Evolutionary conservation across 805 yeast genomes (phyloP), one percentile per base, ranked within the genome.

Genomic region (Suhomyces sp.): DNA sequence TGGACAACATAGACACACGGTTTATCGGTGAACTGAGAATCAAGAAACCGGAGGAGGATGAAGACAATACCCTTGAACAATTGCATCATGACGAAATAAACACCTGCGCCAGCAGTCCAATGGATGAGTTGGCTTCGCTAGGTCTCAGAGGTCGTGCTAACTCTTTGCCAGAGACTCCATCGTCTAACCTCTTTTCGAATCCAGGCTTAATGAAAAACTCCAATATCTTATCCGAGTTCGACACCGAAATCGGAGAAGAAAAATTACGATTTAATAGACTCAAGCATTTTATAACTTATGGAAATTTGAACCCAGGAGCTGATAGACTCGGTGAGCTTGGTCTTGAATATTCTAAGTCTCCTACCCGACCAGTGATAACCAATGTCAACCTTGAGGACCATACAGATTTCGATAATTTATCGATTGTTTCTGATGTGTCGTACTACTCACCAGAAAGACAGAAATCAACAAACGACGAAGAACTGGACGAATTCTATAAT

Each of bases 381-480:
- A 9, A 15, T 11, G n/a, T 19, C 18, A 19, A 18, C n/a, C 14
- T 41, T 14, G 37, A 39, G 9, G 42, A 38, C 28, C 43, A 35
- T 11, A 33, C 27, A 6, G 42, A 25, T 17, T 28, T 44, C 22
- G 54, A 50, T 18, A 47, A 45, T 23, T 24, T 50, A 19, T 53
- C 56, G 3, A 37, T 47, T 4, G 46, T 43, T 15, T 54, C 62
- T 1, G 59, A 54, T 26, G 18, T 49, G 8, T 53, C 60, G 3
- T 41, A 46, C 32, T 45, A 42, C 28, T 51, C 58, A 3, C 56
- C 51, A 6, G 48, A 43, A 13, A 19, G 26, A 15, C 19, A 31
- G 11, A 16, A 23, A 14, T 24, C 35, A 11, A 4, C 14, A 7
- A 13, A 7, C 10, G 18, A 11, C 22, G 29, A 28, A 6, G 33